A percentile compares a stretch with the other conserved stretches of the same genome.
phyloP scores from a whole-genome alignment of 1,284 basidiomycete genomes.

The Moesziomyces globuligerus region DNA sequence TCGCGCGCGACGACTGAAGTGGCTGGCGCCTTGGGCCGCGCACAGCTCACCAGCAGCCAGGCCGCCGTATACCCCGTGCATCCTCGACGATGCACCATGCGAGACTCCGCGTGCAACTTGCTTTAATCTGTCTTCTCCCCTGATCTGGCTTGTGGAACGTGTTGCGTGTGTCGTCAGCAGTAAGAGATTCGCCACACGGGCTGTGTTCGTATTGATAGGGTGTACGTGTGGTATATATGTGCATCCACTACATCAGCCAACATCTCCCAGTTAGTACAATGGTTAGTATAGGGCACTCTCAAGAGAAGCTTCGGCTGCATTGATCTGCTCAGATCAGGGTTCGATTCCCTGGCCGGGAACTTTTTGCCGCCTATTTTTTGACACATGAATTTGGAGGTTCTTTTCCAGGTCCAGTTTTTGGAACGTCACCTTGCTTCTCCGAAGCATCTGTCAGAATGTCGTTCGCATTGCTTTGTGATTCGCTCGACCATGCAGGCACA shows the following conservation, averaged over 20 bases:
- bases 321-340: conserved; percentile 48
- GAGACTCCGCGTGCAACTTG: no score
- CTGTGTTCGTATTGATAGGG: no score
- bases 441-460: no score
- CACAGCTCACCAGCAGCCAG: no score
- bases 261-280: conserved; percentile 23
- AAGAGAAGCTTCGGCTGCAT: neutral
- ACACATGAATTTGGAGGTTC: neutral
- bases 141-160: neutral
- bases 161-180: neutral
- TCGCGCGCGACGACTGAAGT: conserved; percentile 49
- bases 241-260: neutral
- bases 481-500: no score
- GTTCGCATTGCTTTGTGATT: no score
- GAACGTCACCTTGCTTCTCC: no score
- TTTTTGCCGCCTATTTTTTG: neutral
- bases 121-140: neutral
- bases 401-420: neutral
- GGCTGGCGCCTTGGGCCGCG: no score
- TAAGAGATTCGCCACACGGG: no score
- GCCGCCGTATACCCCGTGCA: no score
- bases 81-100: no score
- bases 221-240: no score
- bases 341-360: conserved; percentile 52
- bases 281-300: conserved; percentile 37